Evolutionary conservation across 257 asterid species (phyloP).

Genomic region (Salvia rosmarinus): DNA sequence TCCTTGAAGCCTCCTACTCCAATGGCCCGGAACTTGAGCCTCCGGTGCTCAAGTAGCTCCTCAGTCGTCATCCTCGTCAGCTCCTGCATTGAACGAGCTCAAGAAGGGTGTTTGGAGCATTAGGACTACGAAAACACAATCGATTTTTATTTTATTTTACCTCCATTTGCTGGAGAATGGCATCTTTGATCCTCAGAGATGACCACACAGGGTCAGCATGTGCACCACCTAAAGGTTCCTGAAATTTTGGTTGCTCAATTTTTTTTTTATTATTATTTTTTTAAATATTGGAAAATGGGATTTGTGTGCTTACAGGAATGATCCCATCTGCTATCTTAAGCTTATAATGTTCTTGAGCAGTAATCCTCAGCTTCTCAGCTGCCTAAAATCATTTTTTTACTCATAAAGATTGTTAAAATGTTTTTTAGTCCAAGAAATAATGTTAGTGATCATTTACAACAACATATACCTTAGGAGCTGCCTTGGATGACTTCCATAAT

Average conservation of each 20-base stretch:
- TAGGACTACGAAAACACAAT: background rate
- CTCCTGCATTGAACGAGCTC: conserved; percentile 43
- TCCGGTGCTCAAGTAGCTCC: conserved; percentile 48
- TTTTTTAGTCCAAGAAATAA: background rate
- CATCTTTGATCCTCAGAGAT: conserved; percentile 53
- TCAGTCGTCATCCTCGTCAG: conserved; percentile 48
- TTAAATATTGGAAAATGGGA: background rate
- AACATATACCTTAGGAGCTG: conserved; percentile 53
- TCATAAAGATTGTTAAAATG: background rate
- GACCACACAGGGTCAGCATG: conserved; percentile 65
- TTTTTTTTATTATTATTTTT: no score
- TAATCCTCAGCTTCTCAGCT: conserved; percentile 59
- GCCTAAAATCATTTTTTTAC: conserved; percentile 42
- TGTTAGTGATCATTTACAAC: no score
- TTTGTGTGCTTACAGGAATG: conserved; percentile 48
- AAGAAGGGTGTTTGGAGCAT: background rate
- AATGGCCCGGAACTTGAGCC: conserved; percentile 50
- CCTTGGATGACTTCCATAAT: conserved; percentile 55
- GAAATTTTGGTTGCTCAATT: background rate
- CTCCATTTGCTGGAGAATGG: conserved; percentile 55
- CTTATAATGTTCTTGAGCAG: conserved; percentile 56
- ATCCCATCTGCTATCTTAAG: conserved; percentile 55
- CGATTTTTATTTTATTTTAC: conserved; percentile 32
- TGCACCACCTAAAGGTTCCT: conserved; percentile 75
- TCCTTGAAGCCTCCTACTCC: conserved; percentile 50